Conservation (phyloP, 2,329 filamentous ascomycete species). For the Pseudopyricularia javanii region DNA sequence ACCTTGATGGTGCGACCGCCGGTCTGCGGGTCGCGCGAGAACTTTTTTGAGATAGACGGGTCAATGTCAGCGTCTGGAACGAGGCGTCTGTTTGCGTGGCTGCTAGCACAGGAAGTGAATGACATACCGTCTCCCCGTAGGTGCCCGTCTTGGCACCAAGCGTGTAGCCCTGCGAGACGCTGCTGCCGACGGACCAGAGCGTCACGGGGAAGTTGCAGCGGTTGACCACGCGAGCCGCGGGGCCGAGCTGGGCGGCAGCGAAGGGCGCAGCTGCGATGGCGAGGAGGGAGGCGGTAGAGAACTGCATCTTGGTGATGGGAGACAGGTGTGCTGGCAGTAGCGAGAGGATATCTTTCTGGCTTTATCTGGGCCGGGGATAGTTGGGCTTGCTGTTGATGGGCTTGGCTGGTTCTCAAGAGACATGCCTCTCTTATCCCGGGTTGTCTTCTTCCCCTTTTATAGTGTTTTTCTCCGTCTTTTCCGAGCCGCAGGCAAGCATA, state of each 20-base stretch:
- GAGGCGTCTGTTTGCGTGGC: too few relatives aligned
- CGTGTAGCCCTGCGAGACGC: slow-evolving; percentile 12
- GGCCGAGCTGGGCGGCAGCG: slow-evolving; percentile 15
- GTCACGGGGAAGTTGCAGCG: slow-evolving; percentile 21
- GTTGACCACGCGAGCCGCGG: slow-evolving; percentile 21
- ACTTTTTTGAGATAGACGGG: too few relatives aligned
- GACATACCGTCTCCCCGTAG: slow-evolving; percentile 16
- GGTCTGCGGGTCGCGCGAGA: slow-evolving; percentile 19
- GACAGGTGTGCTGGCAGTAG: neutral
- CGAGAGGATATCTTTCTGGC: neutral
- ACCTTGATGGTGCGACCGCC: slow-evolving; percentile 27
- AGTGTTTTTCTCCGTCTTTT: neutral
- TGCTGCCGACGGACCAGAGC: slow-evolving; percentile 24
- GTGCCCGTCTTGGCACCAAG: slow-evolving; percentile 13
- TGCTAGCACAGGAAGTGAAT: too few relatives aligned
- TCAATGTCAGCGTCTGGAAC: too few relatives aligned
- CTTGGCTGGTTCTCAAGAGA: neutral
- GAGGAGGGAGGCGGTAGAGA: slow-evolving; percentile 10
- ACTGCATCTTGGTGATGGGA: slow-evolving; percentile 8
- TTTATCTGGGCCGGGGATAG: neutral
- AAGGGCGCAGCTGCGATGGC: slow-evolving; percentile 11
- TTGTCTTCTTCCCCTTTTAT: neutral
- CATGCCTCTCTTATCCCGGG: neutral
- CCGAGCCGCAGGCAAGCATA: neutral
- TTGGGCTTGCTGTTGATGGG: neutral